phyloP scores from a whole-genome alignment of 192 early-diverging fungal species.

The Backusella circina region DNA sequence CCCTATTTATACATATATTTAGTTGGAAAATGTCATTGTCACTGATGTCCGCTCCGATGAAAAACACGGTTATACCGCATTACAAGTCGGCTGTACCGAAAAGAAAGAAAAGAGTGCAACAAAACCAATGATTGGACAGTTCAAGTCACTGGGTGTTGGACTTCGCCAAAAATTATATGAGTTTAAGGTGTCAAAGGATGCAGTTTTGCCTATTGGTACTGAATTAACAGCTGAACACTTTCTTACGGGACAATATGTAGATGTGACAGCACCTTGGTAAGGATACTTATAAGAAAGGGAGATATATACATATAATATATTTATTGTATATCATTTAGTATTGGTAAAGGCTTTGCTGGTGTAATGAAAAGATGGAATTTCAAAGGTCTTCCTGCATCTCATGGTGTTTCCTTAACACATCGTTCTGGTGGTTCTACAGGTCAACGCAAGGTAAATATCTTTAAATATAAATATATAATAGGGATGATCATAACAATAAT shows the following conservation, averaged over 20 bases:
- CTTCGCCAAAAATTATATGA: conserved; percentile 81
- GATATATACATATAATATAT: not conserved
- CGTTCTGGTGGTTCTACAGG: conserved; percentile 88
- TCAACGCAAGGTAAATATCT: conserved; percentile 59
- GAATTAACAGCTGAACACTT: conserved; percentile 83
- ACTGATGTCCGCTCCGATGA: conserved; percentile 50
- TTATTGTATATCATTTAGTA: conserved; percentile 40
- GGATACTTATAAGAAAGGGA: not conserved
- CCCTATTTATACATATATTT: conserved; percentile 7
- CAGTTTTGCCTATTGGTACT: conserved; percentile 76
- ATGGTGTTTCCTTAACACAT: conserved; percentile 91
- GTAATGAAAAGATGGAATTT: conserved; percentile 98
- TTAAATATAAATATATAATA: not conserved
- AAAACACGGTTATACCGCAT: conserved; percentile 51
- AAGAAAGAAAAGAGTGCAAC: conserved; percentile 59
- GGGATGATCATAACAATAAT: not conserved
- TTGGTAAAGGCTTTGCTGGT: conserved; percentile 95
- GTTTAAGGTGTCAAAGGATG: conserved; percentile 84
- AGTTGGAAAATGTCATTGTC: conserved; percentile 72
- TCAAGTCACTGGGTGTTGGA: conserved; percentile 57
- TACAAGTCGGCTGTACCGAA: conserved; percentile 68
- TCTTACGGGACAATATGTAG: conserved; percentile 93
- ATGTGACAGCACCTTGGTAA: conserved; percentile 80
- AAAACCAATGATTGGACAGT: conserved; percentile 77
- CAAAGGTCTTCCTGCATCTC: conserved; percentile 86